phyloP scores from a whole-genome alignment of 331 rosid species.

The Phaseolus coccineus region DNA sequence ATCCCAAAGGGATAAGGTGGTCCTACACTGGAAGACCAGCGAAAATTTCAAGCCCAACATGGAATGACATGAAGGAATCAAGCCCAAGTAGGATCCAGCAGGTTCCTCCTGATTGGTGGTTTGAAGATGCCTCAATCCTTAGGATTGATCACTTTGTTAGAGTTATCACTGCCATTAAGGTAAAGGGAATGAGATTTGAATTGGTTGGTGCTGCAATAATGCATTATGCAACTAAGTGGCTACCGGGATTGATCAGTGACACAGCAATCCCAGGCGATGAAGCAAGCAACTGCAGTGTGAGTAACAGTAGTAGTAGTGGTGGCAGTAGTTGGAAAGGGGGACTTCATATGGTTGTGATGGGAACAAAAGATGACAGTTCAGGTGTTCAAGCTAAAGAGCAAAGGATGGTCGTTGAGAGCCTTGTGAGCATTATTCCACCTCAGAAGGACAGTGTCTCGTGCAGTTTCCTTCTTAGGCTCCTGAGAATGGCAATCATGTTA shows the following conservation, averaged over 20 bases:
- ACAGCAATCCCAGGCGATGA: conserved; percentile 55
- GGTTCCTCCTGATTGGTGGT: conserved; percentile 99
- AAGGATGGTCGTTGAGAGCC: conserved; percentile 87
- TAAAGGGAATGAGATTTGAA: conserved; percentile 90
- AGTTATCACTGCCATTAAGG: conserved; percentile 91
- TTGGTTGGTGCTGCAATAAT: conserved; percentile 77
- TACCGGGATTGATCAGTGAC: conserved; percentile 68
- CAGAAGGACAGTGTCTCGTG: conserved; percentile 94
- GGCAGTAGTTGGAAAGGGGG: conserved; percentile 79
- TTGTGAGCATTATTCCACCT: conserved; percentile 91
- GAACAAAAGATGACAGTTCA: conserved; percentile 63
- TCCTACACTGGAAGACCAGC: conserved; percentile 77
- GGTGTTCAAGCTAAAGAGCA: conserved; percentile 75
- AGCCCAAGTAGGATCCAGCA: conserved; percentile 79
- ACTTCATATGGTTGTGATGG: conserved; percentile 77
- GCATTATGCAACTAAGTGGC: conserved; percentile 90
- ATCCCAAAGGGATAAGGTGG: conserved; percentile 95
- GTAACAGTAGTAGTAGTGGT: conserved; percentile 53
- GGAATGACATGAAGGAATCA: conserved; percentile 80
- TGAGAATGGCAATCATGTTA: conserved; percentile 87
- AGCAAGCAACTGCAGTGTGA: conserved; percentile 58
- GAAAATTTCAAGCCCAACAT: conserved; percentile 73
- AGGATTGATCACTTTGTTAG: conserved; percentile 94
- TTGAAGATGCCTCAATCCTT: conserved; percentile 87
- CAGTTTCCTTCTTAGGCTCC: conserved; percentile 87